phyloP scores from a whole-genome alignment of 2,329 filamentous ascomycete species.

The Stenocarpella maydis region DNA sequence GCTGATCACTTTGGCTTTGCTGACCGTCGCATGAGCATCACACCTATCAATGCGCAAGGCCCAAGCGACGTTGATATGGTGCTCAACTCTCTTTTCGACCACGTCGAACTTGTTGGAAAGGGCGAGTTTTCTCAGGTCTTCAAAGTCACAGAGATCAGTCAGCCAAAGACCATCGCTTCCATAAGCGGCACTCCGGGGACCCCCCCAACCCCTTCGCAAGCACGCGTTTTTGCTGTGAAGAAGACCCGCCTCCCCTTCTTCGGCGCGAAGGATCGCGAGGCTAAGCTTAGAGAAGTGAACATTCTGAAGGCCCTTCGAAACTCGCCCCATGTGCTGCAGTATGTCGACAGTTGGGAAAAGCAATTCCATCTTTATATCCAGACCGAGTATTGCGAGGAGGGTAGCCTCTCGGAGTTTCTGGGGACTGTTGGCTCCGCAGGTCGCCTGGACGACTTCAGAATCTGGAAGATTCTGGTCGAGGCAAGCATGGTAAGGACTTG shows the following conservation, averaged over 20 bases:
- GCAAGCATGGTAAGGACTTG: conserved; percentile 73
- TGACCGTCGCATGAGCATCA: conserved; percentile 67
- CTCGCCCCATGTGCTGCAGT: conserved; percentile 85
- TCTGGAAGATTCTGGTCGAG: conserved; percentile 97
- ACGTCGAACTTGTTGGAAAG: conserved; percentile 80
- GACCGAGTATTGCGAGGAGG: conserved; percentile 96
- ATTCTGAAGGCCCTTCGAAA: conserved; percentile 79
- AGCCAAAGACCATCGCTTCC: conserved; percentile 44
- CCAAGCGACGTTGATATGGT: conserved; percentile 78
- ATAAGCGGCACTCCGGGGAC: conserved; percentile 59
- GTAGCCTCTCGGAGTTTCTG: conserved; percentile 87
- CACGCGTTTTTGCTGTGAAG: conserved; percentile 88
- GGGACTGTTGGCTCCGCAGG: conserved; percentile 83
- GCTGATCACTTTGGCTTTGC: conserved; percentile 65
- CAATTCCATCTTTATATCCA: conserved; percentile 91
- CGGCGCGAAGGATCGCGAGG: conserved; percentile 80
- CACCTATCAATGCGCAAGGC: conserved; percentile 74
- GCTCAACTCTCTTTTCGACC: conserved; percentile 79
- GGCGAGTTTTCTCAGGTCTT: conserved; percentile 97
- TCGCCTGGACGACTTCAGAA: conserved; percentile 93
- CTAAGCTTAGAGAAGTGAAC: conserved; percentile 84
- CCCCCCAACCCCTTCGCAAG: conserved; percentile 62
- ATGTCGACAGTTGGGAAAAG: conserved; percentile 88
- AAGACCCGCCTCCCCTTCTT: conserved; percentile 84
- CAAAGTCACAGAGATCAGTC: conserved; percentile 64